Conservation (phyloP, 441 rosid species). For the Melastoma candidum region DNA sequence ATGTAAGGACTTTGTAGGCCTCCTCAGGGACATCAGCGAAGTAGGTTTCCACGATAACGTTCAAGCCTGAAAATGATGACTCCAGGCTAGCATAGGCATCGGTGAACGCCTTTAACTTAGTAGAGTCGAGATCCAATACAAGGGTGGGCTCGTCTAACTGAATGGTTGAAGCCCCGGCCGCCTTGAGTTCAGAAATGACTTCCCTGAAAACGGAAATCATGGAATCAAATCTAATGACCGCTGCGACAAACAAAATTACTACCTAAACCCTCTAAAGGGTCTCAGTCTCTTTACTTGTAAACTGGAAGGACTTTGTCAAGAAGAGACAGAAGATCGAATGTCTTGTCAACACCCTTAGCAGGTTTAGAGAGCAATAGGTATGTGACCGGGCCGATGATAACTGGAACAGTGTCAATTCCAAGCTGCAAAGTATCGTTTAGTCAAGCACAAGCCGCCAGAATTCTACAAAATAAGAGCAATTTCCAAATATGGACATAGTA, state of each 20-base stretch:
- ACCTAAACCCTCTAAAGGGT: background rate
- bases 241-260: background rate
- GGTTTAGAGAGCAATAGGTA: slow-evolving; percentile 18
- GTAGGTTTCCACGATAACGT: slow-evolving; percentile 13
- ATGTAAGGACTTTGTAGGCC: slow-evolving; percentile 14
- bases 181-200: slow-evolving; percentile 15
- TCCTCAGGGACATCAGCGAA: slow-evolving; percentile 16
- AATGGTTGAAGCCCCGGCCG: slow-evolving; percentile 19
- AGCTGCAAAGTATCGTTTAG: slow-evolving; percentile 8
- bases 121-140: slow-evolving; percentile 15
- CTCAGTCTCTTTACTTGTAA: slow-evolving; percentile 10
- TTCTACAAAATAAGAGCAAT: too few relatives aligned
- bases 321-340: slow-evolving; percentile 15
- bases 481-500: too few relatives aligned
- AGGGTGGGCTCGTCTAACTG: slow-evolving; percentile 19
- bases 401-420: slow-evolving; percentile 15
- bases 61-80: slow-evolving; percentile 6
- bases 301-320: slow-evolving; percentile 11
- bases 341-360: slow-evolving; percentile 18
- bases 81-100: slow-evolving; percentile 11
- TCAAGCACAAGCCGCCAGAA: too few relatives aligned
- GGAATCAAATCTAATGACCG: slow-evolving; percentile 4
- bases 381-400: slow-evolving; percentile 15
- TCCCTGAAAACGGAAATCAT: slow-evolving; percentile 7
- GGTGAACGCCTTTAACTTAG: slow-evolving; percentile 12